phyloP scores from a whole-genome alignment of 75 land plant species.

The Larix kaempferi region DNA sequence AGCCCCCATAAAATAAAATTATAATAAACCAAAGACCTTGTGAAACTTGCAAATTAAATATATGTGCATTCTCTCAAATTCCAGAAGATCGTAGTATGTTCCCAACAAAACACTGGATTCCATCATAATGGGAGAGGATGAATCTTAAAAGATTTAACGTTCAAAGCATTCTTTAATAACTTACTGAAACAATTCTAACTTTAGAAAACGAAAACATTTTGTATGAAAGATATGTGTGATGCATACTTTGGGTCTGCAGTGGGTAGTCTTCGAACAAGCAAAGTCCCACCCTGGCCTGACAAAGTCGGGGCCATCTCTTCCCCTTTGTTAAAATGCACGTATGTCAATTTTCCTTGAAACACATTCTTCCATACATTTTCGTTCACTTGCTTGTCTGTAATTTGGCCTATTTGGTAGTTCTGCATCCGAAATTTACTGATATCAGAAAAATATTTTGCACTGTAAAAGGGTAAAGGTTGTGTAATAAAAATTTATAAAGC shows the following conservation, averaged over 20 bases:
- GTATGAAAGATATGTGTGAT: not conserved
- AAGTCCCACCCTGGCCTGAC: constrained; percentile 61
- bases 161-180: not conserved
- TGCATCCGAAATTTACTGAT: constrained; percentile 17
- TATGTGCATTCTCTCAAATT: not conserved
- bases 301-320: constrained; percentile 81
- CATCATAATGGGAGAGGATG: not conserved
- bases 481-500: not conserved
- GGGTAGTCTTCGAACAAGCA: constrained; percentile 82
- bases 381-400: constrained; percentile 46
- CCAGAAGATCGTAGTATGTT: not conserved
- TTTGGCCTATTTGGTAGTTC: constrained; percentile 57
- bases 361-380: constrained; percentile 56
- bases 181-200: not conserved
- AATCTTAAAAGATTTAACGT: not conserved
- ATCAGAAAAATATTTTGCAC: not conserved
- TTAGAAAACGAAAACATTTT: not conserved
- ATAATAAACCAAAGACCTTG: not conserved
- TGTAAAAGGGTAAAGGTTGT: not conserved
- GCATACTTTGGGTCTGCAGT: constrained; percentile 61
- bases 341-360: constrained; percentile 70
- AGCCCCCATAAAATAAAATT: not conserved
- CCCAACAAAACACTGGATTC: not conserved
- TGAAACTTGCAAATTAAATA: not conserved
- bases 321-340: constrained; percentile 69